Conservation (phyloP, 2,329 filamentous ascomycete species). For the Graphilbum fragrans region DNA sequence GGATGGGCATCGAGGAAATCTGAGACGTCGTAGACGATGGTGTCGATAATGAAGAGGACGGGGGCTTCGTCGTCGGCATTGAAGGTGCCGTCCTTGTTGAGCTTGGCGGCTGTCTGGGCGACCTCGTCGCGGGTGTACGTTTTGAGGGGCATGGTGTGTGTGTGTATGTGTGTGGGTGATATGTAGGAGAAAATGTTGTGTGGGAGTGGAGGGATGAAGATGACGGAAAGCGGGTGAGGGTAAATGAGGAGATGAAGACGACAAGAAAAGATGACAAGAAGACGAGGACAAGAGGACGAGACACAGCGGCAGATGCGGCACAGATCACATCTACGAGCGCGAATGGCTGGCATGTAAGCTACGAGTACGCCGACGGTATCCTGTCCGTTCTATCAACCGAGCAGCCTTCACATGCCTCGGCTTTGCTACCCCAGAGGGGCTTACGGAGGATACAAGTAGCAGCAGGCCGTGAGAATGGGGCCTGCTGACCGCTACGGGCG, state of each 20-base stretch:
- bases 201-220: not conserved
- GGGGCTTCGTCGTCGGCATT: slow-evolving; percentile 58
- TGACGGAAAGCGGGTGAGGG: too few species aligned
- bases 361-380: too few species aligned
- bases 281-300: not conserved
- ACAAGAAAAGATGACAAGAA: too few species aligned
- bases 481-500: too few species aligned
- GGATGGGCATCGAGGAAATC: slow-evolving; percentile 81
- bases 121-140: slow-evolving; percentile 54
- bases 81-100: slow-evolving; percentile 33
- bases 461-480: too few species aligned
- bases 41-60: slow-evolving; percentile 76
- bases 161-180: not conserved
- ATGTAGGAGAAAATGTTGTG: not conserved
- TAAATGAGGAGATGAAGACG: not conserved
- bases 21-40: slow-evolving; percentile 74
- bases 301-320: too few species aligned
- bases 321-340: too few species aligned
- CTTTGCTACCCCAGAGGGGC: too few species aligned
- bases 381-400: too few species aligned
- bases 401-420: too few species aligned
- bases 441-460: too few species aligned
- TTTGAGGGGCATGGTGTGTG: slow-evolving; percentile 23
- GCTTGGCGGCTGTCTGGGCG: slow-evolving; percentile 21
- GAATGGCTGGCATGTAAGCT: too few species aligned